A percentile compares a stretch with the other conserved stretches of the same genome.
Evolutionary conservation across 2,329 filamentous ascomycete species (phyloP).

Genomic region (Paecilomyces sp.): DNA sequence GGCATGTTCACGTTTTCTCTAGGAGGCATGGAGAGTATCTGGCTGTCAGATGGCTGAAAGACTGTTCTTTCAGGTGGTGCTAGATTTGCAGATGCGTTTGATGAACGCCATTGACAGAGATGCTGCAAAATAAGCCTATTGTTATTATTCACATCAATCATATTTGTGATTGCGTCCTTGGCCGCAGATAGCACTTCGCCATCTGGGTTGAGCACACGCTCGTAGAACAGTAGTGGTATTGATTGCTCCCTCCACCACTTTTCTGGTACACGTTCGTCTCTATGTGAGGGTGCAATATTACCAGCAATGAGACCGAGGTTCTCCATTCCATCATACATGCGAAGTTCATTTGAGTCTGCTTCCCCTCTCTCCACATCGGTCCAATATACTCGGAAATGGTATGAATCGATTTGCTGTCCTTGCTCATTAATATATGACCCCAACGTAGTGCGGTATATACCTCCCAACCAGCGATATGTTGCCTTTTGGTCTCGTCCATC

Average conservation of each 20-base stretch:
- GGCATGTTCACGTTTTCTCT: not conserved
- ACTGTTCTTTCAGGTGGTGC: not conserved
- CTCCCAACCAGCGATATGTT: constrained; percentile 31
- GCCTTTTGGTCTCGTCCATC: constrained; percentile 10
- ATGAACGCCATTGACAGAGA: not conserved
- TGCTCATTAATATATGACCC: not conserved
- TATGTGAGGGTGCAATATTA: constrained; percentile 8
- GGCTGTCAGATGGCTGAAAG: not conserved
- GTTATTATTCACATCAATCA: not conserved
- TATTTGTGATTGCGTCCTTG: not conserved
- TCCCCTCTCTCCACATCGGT: constrained; percentile 21
- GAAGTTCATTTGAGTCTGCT: constrained; percentile 10
- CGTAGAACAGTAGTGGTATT: constrained; percentile 25
- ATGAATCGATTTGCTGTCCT: not conserved
- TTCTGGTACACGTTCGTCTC: constrained; percentile 16
- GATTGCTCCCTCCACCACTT: constrained; percentile 13
- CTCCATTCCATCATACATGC: constrained; percentile 22
- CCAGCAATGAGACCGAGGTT: constrained; percentile 20
- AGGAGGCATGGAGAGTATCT: not conserved
- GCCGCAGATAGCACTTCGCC: constrained; percentile 10
- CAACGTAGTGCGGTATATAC: constrained; percentile 19
- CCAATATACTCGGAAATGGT: constrained; percentile 24
- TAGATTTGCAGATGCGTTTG: not conserved
- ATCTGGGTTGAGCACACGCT: constrained; percentile 20
- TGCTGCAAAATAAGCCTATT: not conserved